Conservation (phyloP, 148 eudicot species). For the Persicaria maculosa region DNA sequence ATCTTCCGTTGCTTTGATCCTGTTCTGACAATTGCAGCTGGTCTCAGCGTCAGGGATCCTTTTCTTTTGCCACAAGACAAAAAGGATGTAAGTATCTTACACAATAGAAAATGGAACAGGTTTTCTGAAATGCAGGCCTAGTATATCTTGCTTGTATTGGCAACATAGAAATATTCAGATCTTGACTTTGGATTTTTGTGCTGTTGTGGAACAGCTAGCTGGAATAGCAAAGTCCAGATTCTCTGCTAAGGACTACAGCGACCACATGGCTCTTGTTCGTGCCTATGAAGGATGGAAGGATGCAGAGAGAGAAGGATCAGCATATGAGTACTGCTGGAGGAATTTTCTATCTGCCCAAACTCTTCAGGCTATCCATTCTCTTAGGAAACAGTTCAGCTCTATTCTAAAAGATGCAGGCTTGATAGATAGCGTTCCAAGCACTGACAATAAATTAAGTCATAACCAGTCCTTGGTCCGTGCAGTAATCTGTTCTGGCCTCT, state of each 20-base stretch:
- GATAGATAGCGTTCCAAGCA: constrained; percentile 55
- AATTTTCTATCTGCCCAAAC: constrained; percentile 97
- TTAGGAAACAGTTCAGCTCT: constrained; percentile 79
- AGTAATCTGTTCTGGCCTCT: constrained; percentile 91
- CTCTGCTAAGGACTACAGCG: constrained; percentile 98
- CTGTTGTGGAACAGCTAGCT: constrained; percentile 57
- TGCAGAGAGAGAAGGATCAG: constrained; percentile 96
- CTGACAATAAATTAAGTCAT: constrained; percentile 77
- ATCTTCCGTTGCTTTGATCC: constrained; percentile 96
- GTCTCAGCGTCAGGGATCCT: constrained; percentile 96
- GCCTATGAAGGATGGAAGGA: constrained; percentile 99
- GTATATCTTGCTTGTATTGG: background rate
- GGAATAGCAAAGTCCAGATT: constrained; percentile 98
- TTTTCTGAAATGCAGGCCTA: background rate
- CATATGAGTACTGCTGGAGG: constrained; percentile 99
- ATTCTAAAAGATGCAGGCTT: constrained; percentile 82
- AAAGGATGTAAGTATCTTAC: constrained; percentile 62
- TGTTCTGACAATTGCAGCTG: constrained; percentile 90
- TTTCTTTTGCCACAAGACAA: constrained; percentile 98
- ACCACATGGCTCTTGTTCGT: constrained; percentile 99
- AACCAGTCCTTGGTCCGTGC: constrained; percentile 96
- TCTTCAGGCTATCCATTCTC: constrained; percentile 97
- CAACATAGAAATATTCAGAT: background rate
- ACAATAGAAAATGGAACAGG: background rate
- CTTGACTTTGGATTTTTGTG: background rate